A percentile compares a stretch with the other conserved stretches of the same genome.
Evolutionary conservation across 75 land plant species (phyloP).

Genomic region (Selaginella tamariscina): DNA sequence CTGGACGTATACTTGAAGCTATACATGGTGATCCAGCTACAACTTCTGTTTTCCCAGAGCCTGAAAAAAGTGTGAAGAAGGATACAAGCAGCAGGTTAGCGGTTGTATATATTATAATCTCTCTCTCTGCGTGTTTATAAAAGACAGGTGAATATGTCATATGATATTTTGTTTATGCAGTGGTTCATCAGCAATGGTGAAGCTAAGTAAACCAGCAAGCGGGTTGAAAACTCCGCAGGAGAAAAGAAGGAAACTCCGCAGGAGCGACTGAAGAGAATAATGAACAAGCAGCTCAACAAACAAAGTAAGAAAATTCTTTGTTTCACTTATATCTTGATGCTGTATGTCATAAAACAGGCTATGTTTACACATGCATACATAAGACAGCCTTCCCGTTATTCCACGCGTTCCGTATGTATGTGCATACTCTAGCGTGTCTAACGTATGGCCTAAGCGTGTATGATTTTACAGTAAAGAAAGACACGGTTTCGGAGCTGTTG

Average conservation of each 20-base stretch:
- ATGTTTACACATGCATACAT: too few relatives aligned
- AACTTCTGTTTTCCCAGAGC: conserved; percentile 6
- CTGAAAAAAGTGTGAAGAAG: neutral
- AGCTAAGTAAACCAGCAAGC: conserved; percentile 51
- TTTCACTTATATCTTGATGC: neutral
- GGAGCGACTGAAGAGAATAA: conserved; percentile 88
- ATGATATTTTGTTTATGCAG: too few relatives aligned
- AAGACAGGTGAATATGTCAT: too few relatives aligned
- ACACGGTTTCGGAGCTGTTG: conserved; percentile 74
- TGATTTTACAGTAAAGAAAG: conserved; percentile 56
- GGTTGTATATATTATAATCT: neutral
- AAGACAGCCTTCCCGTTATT: too few relatives aligned
- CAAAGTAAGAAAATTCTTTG: conserved; percentile 36
- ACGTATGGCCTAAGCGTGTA: neutral
- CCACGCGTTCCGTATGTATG: too few relatives aligned
- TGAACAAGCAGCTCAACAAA: conserved; percentile 91
- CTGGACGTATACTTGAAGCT: conserved; percentile 87
- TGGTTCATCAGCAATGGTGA: conserved; percentile 49
- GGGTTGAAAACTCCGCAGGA: conserved; percentile 34
- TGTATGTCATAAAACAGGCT: too few relatives aligned
- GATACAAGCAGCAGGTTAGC: neutral
- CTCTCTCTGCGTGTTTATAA: neutral
- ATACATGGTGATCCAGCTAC: conserved; percentile 95
- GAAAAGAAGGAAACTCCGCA: conserved; percentile 98
- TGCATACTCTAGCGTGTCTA: too few relatives aligned